phyloP scores from a whole-genome alignment of 352 stramenopile species.

The Pythium grandisporangium region DNA sequence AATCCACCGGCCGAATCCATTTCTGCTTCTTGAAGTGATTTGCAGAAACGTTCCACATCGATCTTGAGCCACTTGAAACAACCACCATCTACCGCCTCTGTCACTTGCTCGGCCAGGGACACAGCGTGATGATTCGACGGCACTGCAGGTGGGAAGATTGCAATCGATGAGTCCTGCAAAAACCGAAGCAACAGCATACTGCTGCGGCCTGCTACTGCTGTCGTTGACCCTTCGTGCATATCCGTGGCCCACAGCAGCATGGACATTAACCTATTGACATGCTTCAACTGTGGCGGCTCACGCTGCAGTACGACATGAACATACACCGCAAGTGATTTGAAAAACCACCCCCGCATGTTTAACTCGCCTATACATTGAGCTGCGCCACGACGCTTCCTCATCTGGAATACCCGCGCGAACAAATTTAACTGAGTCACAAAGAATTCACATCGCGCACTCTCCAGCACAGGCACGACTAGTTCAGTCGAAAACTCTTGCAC shows the following conservation, averaged over 20 bases:
- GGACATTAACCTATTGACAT: conserved; percentile 52
- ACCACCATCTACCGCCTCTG: conserved; percentile 36
- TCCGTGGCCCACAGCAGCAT: conserved; percentile 32
- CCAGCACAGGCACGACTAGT: conserved; percentile 36
- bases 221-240: conserved; percentile 14
- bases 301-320: conserved; percentile 64
- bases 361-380: conserved; percentile 20
- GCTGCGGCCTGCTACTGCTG: conserved; percentile 21
- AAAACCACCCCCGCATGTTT: conserved; percentile 80
- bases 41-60: conserved; percentile 65
- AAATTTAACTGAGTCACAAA: conserved; percentile 61
- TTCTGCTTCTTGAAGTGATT: conserved; percentile 48
- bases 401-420: conserved; percentile 17
- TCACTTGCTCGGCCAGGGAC: conserved; percentile 55
- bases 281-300: conserved; percentile 61
- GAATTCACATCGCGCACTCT: conserved; percentile 52
- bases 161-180: conserved; percentile 54
- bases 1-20: conserved; percentile 26
- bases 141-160: conserved; percentile 45
- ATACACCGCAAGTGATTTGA: conserved; percentile 71
- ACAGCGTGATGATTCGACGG: conserved; percentile 65
- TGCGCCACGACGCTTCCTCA: conserved; percentile 7
- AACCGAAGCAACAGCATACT: conserved; percentile 66
- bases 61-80: conserved; percentile 82
- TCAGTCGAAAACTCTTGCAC: conserved; percentile 61